A percentile compares a stretch with the other conserved stretches of the same genome.
These are phyloP conservation scores for Priceomyces castillae DNA, from an alignment of 805 yeast species.

Conservation along the genomic window DNA sequence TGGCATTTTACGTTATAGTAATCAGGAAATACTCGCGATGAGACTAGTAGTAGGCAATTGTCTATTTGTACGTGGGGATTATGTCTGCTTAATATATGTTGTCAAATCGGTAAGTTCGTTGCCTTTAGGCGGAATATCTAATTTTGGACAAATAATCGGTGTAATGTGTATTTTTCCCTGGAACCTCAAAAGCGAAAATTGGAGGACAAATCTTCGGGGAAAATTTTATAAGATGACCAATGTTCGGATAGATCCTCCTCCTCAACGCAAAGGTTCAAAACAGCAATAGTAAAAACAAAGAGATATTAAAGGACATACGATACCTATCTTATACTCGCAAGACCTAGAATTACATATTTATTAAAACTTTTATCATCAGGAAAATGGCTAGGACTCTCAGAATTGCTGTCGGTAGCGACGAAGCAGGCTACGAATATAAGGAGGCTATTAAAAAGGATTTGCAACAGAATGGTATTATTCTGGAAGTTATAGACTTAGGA, in stretches of 20 bases:
- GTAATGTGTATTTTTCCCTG: background rate
- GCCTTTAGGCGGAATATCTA: background rate
- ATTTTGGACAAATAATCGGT: slow-evolving; percentile 2
- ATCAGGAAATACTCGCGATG: background rate
- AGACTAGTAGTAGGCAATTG: too few relatives aligned
- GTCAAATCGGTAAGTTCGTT: too few relatives aligned
- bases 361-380: background rate
- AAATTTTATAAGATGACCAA: slow-evolving; percentile 1
- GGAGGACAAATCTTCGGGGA: slow-evolving; percentile 3
- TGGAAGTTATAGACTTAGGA: slow-evolving; percentile 38
- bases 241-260: background rate
- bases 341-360: too few relatives aligned
- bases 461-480: slow-evolving; percentile 24
- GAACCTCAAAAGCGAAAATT: background rate
- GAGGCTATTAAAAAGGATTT: slow-evolving; percentile 36
- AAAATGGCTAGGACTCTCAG: slow-evolving; percentile 11
- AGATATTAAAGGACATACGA: too few relatives aligned
- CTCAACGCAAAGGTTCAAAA: background rate
- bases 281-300: background rate
- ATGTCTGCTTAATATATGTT: too few relatives aligned
- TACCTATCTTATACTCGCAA: too few relatives aligned
- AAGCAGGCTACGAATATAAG: slow-evolving; percentile 46
- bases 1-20: background rate
- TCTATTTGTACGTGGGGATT: too few relatives aligned
- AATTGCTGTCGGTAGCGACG: slow-evolving; percentile 42